A percentile compares a stretch with the other conserved stretches of the same genome.
Conservation (phyloP, 352 stramenopile species). For the Phytophthora macrochlamydospora region DNA sequence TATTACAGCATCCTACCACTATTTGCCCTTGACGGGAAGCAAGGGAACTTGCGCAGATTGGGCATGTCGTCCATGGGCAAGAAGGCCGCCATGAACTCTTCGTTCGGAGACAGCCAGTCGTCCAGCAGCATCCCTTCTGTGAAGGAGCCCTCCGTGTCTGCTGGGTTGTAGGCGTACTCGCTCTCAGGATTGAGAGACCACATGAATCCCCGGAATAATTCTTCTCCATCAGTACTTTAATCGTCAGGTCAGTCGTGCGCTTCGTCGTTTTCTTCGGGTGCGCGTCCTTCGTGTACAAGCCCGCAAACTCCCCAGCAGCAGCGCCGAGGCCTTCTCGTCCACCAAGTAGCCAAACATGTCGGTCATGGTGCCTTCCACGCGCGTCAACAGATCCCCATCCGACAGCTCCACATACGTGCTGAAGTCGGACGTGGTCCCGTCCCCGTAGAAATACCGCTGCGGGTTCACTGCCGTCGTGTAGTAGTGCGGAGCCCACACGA, state of each 20-base stretch:
- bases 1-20: slow-evolving; percentile 1
- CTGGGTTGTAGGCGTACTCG: slow-evolving; percentile 79
- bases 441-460: slow-evolving; percentile 78
- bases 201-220: slow-evolving; percentile 82
- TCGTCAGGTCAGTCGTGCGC: slow-evolving; percentile 74
- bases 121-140: slow-evolving; percentile 76
- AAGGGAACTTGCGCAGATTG: slow-evolving; percentile 66
- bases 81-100: slow-evolving; percentile 70
- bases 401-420: slow-evolving; percentile 63
- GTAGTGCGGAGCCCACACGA: slow-evolving; percentile 72
- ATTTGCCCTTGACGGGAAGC: slow-evolving; percentile 34
- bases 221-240: slow-evolving; percentile 68
- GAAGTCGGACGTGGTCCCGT: slow-evolving; percentile 53
- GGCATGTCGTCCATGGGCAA: slow-evolving; percentile 67
- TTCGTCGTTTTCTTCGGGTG: slow-evolving; percentile 76
- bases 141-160: slow-evolving; percentile 56
- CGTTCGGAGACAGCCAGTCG: slow-evolving; percentile 82
- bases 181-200: slow-evolving; percentile 86
- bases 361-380: slow-evolving; percentile 64
- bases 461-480: slow-evolving; percentile 81
- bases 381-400: slow-evolving; percentile 52
- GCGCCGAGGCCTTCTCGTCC: slow-evolving; percentile 46
- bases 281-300: slow-evolving; percentile 68
- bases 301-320: slow-evolving; percentile 83
- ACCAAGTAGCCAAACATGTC: slow-evolving; percentile 83